These are phyloP conservation scores for Euphorbia pulcherrima DNA, from an alignment of 345 rosid species.

Conservation along the genomic window DNA sequence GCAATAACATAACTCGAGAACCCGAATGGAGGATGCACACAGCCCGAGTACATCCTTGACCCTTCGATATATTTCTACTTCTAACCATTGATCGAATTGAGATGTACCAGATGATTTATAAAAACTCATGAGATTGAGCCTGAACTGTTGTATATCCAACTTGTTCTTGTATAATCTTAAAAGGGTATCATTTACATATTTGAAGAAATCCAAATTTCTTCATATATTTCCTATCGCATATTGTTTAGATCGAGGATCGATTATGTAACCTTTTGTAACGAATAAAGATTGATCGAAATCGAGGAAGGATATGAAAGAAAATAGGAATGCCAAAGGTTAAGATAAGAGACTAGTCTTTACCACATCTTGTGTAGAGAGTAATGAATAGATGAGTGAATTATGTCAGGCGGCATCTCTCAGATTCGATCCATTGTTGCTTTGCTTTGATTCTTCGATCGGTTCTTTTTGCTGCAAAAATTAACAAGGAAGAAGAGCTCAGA, in stretches of 20 bases:
- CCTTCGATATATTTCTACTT: neutral
- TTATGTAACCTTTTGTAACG: too few relatives aligned
- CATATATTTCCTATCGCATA: neutral
- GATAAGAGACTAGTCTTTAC: neutral
- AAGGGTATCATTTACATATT: neutral
- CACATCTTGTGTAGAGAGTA: neutral
- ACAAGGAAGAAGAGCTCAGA: too few relatives aligned
- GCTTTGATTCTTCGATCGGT: too few relatives aligned
- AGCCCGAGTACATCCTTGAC: neutral
- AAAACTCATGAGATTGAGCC: too few relatives aligned
- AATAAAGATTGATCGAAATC: neutral
- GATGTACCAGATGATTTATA: too few relatives aligned
- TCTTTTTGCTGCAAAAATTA: too few relatives aligned
- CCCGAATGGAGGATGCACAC: neutral
- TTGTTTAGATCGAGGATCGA: too few relatives aligned
- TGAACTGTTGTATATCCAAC: too few relatives aligned
- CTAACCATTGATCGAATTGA: too few relatives aligned
- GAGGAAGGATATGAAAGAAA: neutral
- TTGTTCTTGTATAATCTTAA: neutral
- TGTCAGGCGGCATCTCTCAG: neutral
- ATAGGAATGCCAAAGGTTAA: neutral
- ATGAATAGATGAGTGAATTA: neutral
- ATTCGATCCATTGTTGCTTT: conserved; percentile 8
- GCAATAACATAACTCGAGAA: neutral
- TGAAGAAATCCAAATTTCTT: neutral